A percentile compares a stretch with the other conserved stretches of the same genome.
These are phyloP conservation scores for Talaromyces sp. DNA, from an alignment of 2,329 filamentous ascomycete species.

Conservation along the genomic window DNA sequence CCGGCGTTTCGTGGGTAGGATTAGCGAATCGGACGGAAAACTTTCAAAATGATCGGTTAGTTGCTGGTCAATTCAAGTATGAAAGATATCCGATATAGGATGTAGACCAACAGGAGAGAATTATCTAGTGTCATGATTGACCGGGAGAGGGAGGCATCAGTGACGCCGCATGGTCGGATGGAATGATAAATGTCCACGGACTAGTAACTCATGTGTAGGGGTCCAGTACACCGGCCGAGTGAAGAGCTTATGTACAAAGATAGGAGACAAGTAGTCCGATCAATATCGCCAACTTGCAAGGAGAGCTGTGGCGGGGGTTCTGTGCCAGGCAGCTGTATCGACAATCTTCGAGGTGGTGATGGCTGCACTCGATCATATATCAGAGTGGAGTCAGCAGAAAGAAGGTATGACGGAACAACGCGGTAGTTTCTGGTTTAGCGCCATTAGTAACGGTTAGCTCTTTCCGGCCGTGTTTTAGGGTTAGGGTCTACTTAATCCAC, in stretches of 20 bases:
- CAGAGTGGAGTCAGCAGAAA: conserved; percentile 9
- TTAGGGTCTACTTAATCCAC: background rate
- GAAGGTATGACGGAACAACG: conserved; percentile 13
- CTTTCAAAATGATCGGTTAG: conserved; percentile 45
- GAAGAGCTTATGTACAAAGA: conserved; percentile 1
- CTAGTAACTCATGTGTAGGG: background rate
- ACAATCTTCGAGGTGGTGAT: background rate
- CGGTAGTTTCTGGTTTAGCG: conserved; percentile 11
- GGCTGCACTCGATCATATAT: background rate
- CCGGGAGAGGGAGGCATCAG: conserved; percentile 23
- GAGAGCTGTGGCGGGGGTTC: background rate
- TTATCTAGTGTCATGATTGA: conserved; percentile 43
- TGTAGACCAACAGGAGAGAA: conserved; percentile 34
- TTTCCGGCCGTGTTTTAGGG: background rate
- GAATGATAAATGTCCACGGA: background rate
- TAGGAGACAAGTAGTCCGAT: background rate
- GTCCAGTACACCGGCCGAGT: background rate
- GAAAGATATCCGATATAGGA: too few relatives aligned
- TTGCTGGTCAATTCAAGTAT: conserved; percentile 10
- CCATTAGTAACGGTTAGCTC: background rate
- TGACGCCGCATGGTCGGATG: conserved; percentile 32
- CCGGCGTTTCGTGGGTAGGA: conserved; percentile 58
- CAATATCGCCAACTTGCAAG: background rate
- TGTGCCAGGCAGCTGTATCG: background rate
- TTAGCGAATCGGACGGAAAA: conserved; percentile 62